Percentiles rank a stretch among this genome's conserved stretches.
Conservation (phyloP, 1,284 basidiomycete genomes). For the Ustilago curta region DNA sequence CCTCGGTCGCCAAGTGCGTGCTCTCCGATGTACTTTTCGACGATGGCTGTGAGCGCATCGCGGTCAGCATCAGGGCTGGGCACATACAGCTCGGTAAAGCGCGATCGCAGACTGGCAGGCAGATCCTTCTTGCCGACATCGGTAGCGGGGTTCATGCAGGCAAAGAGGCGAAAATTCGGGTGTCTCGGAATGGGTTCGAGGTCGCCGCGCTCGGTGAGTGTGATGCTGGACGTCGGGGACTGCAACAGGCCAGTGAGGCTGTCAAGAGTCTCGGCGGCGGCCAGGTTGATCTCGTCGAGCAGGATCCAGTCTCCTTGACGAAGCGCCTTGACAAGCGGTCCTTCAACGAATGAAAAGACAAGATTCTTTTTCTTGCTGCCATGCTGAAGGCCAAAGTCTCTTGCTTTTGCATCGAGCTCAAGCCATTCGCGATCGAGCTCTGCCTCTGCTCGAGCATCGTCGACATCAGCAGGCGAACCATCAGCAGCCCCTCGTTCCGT, state of each 20-base stretch:
- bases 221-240: constrained; percentile 86
- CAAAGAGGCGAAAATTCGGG: constrained; percentile 94
- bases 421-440: constrained; percentile 57
- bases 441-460: constrained; percentile 47
- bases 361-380: constrained; percentile 59
- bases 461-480: constrained; percentile 40
- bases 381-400: constrained; percentile 77
- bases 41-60: constrained; percentile 88
- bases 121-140: constrained; percentile 99
- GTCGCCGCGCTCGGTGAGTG: constrained; percentile 92
- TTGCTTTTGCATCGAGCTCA: constrained; percentile 78
- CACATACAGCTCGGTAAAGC: constrained; percentile 96
- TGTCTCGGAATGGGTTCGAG: constrained; percentile 90
- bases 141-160: constrained; percentile 99
- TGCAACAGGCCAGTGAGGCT: constrained; percentile 88
- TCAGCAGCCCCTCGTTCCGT: constrained; percentile 44
- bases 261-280: constrained; percentile 93
- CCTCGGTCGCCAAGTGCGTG: constrained; percentile 85
- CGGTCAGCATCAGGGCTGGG: constrained; percentile 90
- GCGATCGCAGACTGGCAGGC: constrained; percentile 85
- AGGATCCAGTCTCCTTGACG: constrained; percentile 92
- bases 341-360: constrained; percentile 90
- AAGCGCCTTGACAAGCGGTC: constrained; percentile 92
- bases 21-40: constrained; percentile 89
- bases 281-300: constrained; percentile 96